Base-by-base conservation (phyloP, 2,329 filamentous ascomycete genomes). In the Hyphodiscus sp. region DNA sequence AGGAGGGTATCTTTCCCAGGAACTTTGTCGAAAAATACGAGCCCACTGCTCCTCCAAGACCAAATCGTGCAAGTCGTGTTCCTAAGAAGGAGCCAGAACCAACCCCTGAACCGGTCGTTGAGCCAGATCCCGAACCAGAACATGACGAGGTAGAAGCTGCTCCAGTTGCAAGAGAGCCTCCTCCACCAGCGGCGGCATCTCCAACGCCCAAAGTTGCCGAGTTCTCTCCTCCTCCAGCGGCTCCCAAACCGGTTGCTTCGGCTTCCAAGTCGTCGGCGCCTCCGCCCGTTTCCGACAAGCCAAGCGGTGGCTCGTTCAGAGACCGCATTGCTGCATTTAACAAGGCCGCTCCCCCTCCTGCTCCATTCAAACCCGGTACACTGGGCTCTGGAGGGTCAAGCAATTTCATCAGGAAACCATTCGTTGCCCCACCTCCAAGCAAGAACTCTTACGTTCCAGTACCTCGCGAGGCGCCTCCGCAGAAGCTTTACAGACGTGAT, bases 21-120 rank as follows among this genome's bases (percentile, higher is more conserved):
- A 99, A 97, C 74, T 99, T 99, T 69, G 94, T 99, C 67, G 94
- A 99, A 72, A 90, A 86, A 73, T 95, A 90, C 72, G 92, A 97
- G 70, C 94, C 94, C 41, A 87, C 85, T 53, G 87, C 92, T 59
- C 94, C 94, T 56, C 90, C 91, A 56, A 84, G 94, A 55, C 94
- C 94, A 54, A 80, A 82, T 58, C 84, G 94, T 65, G 76, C 82
- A 16, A 73, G 71, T 54, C 85, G 89, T 13, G 33, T 38, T 61
- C 73, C 80, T 50, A 91, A 86, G 75, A 87, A 83, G 68, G 56
- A 69, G 18, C 56, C 67, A 41, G 67, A 71, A 30, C 62, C 66
- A 57, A 60, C 69, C 50, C 64, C 67, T 20, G 65, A 69, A 49
- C 65, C 66, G 16, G 61, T 72, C 52, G 60, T 65, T 42, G 63